Conservation (phyloP, 2,329 filamentous ascomycete species). For the Zasmidium citrigriseum region DNA sequence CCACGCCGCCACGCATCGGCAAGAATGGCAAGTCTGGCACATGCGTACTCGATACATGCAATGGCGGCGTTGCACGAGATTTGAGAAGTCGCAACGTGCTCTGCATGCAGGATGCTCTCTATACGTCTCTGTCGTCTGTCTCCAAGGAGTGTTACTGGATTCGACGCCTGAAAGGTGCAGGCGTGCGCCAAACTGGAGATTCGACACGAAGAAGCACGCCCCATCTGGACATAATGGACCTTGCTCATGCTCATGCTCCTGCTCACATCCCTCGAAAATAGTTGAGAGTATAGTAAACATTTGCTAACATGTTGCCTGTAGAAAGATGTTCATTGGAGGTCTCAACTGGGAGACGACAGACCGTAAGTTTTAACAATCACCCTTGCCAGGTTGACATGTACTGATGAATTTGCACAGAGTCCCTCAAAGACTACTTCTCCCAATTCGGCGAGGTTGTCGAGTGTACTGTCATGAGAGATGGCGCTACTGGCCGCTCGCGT, state of each 20-base stretch:
- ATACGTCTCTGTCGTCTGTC: too few relatives aligned
- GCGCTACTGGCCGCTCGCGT: slow-evolving; percentile 86
- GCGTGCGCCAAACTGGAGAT: too few relatives aligned
- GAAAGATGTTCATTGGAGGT: slow-evolving; percentile 99
- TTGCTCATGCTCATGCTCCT: slow-evolving; percentile 23
- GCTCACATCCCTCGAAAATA: not conserved
- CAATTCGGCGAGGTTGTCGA: slow-evolving; percentile 97
- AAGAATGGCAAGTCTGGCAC: not conserved
- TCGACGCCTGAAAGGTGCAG: too few relatives aligned
- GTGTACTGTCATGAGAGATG: slow-evolving; percentile 99
- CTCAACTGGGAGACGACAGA: slow-evolving; percentile 99
- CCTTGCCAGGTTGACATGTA: slow-evolving; percentile 1
- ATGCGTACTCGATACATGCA: too few relatives aligned
- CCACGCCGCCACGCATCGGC: not conserved
- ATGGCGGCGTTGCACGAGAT: too few relatives aligned
- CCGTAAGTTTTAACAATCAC: slow-evolving; percentile 62
- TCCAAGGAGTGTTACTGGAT: too few relatives aligned
- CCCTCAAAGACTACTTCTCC: slow-evolving; percentile 93
- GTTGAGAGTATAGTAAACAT: not conserved
- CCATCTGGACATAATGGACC: too few relatives aligned
- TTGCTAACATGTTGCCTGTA: slow-evolving; percentile 46
- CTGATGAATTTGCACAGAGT: slow-evolving; percentile 64
- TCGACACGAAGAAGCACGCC: too few relatives aligned
- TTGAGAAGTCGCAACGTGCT: too few relatives aligned
- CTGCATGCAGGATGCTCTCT: too few relatives aligned